phyloP scores from a whole-genome alignment of 2,329 filamentous ascomycete genomes.

The Tolypocladium tropicale region DNA sequence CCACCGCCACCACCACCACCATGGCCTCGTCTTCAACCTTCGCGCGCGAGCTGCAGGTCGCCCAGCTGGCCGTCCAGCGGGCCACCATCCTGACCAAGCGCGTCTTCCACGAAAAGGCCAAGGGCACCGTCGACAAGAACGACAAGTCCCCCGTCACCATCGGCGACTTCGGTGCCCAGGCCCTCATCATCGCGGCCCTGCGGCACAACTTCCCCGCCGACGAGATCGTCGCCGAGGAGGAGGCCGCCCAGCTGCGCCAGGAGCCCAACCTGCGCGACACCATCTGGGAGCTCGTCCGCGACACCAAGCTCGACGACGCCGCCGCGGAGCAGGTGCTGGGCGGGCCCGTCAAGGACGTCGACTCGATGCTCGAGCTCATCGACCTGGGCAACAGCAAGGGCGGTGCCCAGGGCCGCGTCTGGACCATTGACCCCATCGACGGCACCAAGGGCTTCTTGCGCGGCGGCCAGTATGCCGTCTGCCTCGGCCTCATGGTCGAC shows the following conservation, averaged over 20 bases:
- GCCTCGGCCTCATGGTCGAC: slow-evolving; percentile 82
- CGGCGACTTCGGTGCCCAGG: slow-evolving; percentile 95
- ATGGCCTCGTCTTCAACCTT: slow-evolving; percentile 39
- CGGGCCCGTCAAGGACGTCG: slow-evolving; percentile 56
- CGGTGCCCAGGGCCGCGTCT: slow-evolving; percentile 68
- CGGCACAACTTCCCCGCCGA: slow-evolving; percentile 83
- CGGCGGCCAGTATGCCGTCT: slow-evolving; percentile 94
- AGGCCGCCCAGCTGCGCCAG: slow-evolving; percentile 67
- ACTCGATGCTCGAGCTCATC: slow-evolving; percentile 57
- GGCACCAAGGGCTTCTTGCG: slow-evolving; percentile 95
- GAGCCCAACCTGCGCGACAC: slow-evolving; percentile 55
- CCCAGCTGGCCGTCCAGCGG: slow-evolving; percentile 81
- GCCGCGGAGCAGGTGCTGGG: slow-evolving; percentile 53
- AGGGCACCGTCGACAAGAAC: slow-evolving; percentile 82
- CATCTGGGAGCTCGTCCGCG: slow-evolving; percentile 75
- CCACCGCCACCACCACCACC: too few species aligned
- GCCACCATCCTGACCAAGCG: slow-evolving; percentile 45
- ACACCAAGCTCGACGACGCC: slow-evolving; percentile 52
- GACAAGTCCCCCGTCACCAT: slow-evolving; percentile 97
- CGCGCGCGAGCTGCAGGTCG: slow-evolving; percentile 68
- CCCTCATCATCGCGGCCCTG: slow-evolving; percentile 86
- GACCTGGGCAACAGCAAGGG: slow-evolving; percentile 61
- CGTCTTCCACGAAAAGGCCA: slow-evolving; percentile 69
- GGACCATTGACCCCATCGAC: slow-evolving; percentile 96
- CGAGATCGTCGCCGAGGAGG: slow-evolving; percentile 90